phyloP scores from a whole-genome alignment of 2,329 filamentous ascomycete genomes.

The Stagonosporopsis tanaceti region DNA sequence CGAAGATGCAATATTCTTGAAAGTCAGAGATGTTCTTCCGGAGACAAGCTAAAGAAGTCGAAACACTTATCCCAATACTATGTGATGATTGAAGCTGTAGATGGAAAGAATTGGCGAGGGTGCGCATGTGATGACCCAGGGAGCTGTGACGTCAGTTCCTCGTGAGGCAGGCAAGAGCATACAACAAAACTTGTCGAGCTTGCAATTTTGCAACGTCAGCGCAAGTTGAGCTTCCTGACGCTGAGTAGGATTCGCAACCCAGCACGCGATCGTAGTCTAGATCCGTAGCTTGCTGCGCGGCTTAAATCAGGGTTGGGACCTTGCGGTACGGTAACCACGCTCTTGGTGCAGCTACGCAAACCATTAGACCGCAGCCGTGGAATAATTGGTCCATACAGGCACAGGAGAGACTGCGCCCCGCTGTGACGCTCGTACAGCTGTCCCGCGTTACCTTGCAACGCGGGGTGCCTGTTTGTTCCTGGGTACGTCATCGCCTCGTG shows the following conservation, averaged over 20 bases:
- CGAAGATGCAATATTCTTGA: neutral
- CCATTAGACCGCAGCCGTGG: slow-evolving; percentile 15
- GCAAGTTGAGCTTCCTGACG: neutral
- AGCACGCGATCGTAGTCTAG: slow-evolving; percentile 12
- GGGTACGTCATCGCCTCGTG: slow-evolving; percentile 30
- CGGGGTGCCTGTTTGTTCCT: slow-evolving; percentile 17
- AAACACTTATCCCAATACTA: neutral
- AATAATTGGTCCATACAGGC: slow-evolving; percentile 6
- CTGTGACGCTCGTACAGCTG: slow-evolving; percentile 26
- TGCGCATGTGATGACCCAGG: neutral
- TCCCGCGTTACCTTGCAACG: slow-evolving; percentile 24
- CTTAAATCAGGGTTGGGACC: slow-evolving; percentile 13
- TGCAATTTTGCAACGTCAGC: neutral
- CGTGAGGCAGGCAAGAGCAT: neutral
- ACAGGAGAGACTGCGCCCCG: slow-evolving; percentile 19
- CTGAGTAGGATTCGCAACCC: neutral
- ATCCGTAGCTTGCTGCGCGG: slow-evolving; percentile 9
- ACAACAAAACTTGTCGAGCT: neutral
- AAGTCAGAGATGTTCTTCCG: too few relatives aligned
- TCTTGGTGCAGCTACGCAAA: neutral
- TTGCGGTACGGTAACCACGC: slow-evolving; percentile 4
- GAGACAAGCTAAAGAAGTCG: neutral
- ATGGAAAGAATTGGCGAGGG: neutral
- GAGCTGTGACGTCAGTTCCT: slow-evolving; percentile 1
- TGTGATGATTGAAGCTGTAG: neutral